Conservation (phyloP, 78 protist species). For the Dictyostelium firmibasis region DNA sequence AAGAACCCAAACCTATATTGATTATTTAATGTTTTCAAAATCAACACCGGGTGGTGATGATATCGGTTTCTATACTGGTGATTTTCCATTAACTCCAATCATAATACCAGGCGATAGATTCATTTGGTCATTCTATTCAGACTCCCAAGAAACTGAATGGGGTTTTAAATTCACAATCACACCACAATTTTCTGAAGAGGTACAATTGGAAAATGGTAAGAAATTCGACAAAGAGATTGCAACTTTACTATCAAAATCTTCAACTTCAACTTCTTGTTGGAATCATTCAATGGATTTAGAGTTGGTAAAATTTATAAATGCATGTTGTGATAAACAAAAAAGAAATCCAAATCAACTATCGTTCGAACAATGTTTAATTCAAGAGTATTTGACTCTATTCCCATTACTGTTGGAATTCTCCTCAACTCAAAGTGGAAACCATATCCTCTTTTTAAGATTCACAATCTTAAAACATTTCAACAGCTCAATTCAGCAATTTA, state of each 20-base stretch:
- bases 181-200: constrained; percentile 67
- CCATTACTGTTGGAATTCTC: constrained; percentile 6
- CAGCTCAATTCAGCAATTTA: neutral
- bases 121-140: constrained; percentile 80
- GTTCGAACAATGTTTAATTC: constrained; percentile 35
- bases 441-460: constrained; percentile 18
- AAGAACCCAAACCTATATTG: constrained; percentile 70
- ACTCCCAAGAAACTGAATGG: constrained; percentile 72
- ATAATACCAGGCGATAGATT: constrained; percentile 64
- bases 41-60: constrained; percentile 76
- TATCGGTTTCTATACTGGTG: constrained; percentile 79
- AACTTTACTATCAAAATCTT: neutral
- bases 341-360: constrained; percentile 50
- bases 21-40: constrained; percentile 75
- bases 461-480: constrained; percentile 59
- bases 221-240: constrained; percentile 27
- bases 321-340: constrained; percentile 69
- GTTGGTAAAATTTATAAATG: constrained; percentile 62
- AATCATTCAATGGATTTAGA: constrained; percentile 66
- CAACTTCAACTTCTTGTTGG: constrained; percentile 4
- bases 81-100: constrained; percentile 60
- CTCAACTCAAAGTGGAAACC: neutral
- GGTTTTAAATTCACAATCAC: constrained; percentile 75
- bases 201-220: neutral
- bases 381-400: constrained; percentile 21